These are phyloP conservation scores for Sicyos baderoa DNA, from an alignment of 306 rosid genomes.

Conservation along the genomic window DNA sequence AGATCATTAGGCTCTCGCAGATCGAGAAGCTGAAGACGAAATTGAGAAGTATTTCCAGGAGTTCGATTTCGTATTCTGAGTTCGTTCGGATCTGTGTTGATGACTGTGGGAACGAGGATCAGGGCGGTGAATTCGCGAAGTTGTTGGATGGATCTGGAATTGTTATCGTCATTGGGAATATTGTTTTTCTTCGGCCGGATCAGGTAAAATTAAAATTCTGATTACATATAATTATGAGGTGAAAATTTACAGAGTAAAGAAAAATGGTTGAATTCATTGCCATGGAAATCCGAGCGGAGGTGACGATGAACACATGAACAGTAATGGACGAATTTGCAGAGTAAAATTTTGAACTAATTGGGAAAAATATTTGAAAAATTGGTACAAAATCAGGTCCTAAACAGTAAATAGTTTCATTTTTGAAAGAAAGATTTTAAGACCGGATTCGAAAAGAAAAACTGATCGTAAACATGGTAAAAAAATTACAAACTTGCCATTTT, in stretches of 20 bases:
- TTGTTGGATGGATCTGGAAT: conserved; percentile 57
- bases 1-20: conserved; percentile 48
- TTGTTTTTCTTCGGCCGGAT: conserved; percentile 70
- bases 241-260: neutral
- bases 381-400: neutral
- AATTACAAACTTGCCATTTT: too few relatives aligned
- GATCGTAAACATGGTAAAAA: too few relatives aligned
- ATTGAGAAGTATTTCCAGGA: conserved; percentile 38
- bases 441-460: too few relatives aligned
- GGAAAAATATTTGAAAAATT: neutral
- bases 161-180: conserved; percentile 79
- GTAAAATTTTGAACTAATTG: neutral
- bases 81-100: conserved; percentile 51
- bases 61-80: conserved; percentile 45
- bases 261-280: neutral
- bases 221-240: neutral
- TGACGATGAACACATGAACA: neutral
- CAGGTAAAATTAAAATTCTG: conserved; percentile 36
- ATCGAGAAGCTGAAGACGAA: conserved; percentile 59
- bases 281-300: neutral
- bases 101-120: conserved; percentile 35
- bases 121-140: conserved; percentile 60
- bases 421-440: too few relatives aligned
- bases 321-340: neutral
- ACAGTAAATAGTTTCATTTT: neutral